Evolutionary conservation across 1,139 yeast genomes (phyloP), one percentile per base, ranked within the genome.

Genomic region (Meyerozyma smithsonii): DNA sequence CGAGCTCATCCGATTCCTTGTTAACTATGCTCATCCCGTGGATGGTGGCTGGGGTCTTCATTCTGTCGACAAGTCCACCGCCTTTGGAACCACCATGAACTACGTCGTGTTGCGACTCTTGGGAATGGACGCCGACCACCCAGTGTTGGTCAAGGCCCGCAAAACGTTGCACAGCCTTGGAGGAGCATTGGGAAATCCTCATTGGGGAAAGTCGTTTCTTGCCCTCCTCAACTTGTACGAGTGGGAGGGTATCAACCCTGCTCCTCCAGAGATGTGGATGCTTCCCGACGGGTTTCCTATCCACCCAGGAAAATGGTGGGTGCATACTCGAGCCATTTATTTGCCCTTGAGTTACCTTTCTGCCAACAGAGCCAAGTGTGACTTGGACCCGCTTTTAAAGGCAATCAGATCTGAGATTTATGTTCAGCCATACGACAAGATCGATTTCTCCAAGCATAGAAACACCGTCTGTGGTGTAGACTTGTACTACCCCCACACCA

Each of bases 31-130:
- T 0, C 96, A 92, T 57, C 97, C 97, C 0, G 96, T 89, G 0
- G 99, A 94, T 61, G 99, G 99, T n/a, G 99, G 98, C 1, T 94
- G 99, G 98, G 98, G 97, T 0, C 71, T 94, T 38, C 97, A 92
- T 56, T 78, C 89, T 3, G 81, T 79, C 37, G 98, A 92, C 56
- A 92, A 90, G 58, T 83, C 95, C 6, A 94, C 98, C 0, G 94
- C 94, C 49, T 90, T 89, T 59, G 98, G 99, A 4, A 94, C 99
- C 1, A 72, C 89, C 1, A 77, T 92, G 55, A 89, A 89, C 61
- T 94, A 94, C 59, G 83, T 92, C 6, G 66, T 71, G 23, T 69
- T 92, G 43, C 72, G 99, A 44, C 62, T 94, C 8, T 59, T 92
- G 42, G 98, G 98, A 0, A 56, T 94, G 52, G 63, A 76, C 1